phyloP scores from a whole-genome alignment of 257 asterid genomes.

The Paraleonurus japonicus region DNA sequence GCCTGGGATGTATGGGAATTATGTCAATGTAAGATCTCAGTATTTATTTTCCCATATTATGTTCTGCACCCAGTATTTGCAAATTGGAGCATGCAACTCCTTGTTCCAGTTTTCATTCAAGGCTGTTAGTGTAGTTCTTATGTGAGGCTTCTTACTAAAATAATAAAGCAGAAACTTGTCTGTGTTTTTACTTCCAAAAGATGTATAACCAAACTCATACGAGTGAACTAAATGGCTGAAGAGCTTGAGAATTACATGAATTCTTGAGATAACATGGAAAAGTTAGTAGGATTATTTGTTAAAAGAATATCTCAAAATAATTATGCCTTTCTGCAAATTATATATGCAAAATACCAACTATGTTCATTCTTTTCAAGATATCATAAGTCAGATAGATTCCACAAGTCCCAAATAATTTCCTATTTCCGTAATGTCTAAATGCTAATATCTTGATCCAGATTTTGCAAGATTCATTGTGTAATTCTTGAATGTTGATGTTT shows the following conservation, averaged over 20 bases:
- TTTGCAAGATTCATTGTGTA: slow-evolving; percentile 7
- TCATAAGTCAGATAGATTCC: neutral
- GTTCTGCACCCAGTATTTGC: neutral
- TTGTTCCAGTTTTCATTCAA: too few species aligned
- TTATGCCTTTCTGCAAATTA: neutral
- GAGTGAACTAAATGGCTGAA: neutral
- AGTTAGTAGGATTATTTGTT: neutral
- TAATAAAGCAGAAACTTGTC: neutral
- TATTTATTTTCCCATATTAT: neutral
- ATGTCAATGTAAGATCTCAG: slow-evolving; percentile 74
- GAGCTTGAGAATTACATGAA: slow-evolving; percentile 9
- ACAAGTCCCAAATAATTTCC: neutral
- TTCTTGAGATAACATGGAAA: slow-evolving; percentile 6
- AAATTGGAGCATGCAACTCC: neutral
- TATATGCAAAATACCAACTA: neutral
- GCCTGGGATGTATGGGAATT: slow-evolving; percentile 97
- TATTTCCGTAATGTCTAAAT: neutral
- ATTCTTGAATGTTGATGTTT: neutral
- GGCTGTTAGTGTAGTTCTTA: neutral
- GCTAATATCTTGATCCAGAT: neutral
- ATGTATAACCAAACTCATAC: neutral
- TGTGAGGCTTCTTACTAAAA: neutral
- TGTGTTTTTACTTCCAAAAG: neutral
- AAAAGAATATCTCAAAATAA: neutral
- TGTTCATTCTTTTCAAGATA: neutral